phyloP scores from a whole-genome alignment of 257 asterid genomes.

The Eucommia ulmoides region DNA sequence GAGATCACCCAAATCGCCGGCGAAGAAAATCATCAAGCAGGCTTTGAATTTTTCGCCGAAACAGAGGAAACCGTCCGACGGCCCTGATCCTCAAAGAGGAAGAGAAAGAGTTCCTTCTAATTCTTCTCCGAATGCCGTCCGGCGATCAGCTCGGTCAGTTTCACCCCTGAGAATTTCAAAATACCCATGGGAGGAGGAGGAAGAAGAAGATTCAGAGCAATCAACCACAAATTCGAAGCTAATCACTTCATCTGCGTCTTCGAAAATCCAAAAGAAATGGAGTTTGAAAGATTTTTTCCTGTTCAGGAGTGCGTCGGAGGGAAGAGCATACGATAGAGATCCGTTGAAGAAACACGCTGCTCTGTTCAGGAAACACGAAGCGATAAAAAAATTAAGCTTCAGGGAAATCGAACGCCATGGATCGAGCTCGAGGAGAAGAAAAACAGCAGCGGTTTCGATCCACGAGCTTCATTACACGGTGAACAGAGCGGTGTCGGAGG shows the following conservation, averaged over 20 bases:
- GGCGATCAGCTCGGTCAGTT: conserved; percentile 50
- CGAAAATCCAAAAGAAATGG: conserved; percentile 24
- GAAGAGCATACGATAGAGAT: conserved; percentile 33
- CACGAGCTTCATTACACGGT: conserved; percentile 62
- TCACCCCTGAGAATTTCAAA: conserved; percentile 44
- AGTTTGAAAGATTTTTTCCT: conserved; percentile 31
- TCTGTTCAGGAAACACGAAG: conserved; percentile 15
- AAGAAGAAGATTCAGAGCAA: conserved; percentile 9
- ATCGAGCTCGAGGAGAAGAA: conserved; percentile 24
- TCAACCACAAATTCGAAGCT: not conserved
- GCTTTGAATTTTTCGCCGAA: conserved; percentile 25
- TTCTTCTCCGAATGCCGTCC: conserved; percentile 20
- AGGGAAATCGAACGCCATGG: conserved; percentile 8
- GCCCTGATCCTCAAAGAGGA: conserved; percentile 23
- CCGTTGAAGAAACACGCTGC: conserved; percentile 22
- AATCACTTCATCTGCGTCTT: conserved; percentile 3
- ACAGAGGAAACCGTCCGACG: conserved; percentile 9
- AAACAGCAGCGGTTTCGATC: conserved; percentile 40
- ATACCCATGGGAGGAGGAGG: conserved; percentile 25
- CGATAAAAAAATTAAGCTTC: not conserved
- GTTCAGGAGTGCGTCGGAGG: conserved; percentile 46
- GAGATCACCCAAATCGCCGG: conserved; percentile 5
- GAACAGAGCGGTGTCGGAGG: conserved; percentile 65
- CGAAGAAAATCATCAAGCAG: conserved; percentile 11
- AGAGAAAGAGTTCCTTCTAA: conserved; percentile 19